phyloP scores from a whole-genome alignment of 2,329 filamentous ascomycete genomes.

The Xylariales sp. region DNA sequence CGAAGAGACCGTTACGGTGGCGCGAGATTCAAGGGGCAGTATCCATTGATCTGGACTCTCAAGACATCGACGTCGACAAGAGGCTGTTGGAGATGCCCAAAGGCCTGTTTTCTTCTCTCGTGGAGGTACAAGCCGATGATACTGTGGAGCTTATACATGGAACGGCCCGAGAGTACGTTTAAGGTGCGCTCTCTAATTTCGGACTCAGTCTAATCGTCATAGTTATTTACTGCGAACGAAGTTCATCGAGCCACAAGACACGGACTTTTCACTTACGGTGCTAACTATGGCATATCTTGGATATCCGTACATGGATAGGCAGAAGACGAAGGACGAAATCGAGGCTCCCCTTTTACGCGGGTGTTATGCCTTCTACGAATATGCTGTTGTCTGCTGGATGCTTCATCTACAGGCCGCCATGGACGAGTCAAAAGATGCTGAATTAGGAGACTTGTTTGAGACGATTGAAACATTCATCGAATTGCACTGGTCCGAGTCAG shows the following conservation, averaged over 20 bases:
- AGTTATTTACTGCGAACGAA: constrained; percentile 12
- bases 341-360: constrained; percentile 14
- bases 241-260: constrained; percentile 8
- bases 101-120: constrained; percentile 28
- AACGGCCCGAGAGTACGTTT: constrained; percentile 26
- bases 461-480: not conserved
- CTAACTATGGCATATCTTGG: constrained; percentile 21
- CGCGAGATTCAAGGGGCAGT: constrained; percentile 29
- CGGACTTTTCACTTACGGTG: constrained; percentile 19
- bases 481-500: not conserved
- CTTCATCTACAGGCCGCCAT: constrained; percentile 18
- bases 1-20: constrained; percentile 28
- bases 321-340: constrained; percentile 10
- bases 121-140: constrained; percentile 20
- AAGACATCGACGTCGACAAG: constrained; percentile 20
- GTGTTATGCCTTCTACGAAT: constrained; percentile 24
- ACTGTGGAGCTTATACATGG: constrained; percentile 28
- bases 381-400: constrained; percentile 25
- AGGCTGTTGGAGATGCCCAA: constrained; percentile 19
- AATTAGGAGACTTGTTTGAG: not conserved
- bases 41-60: constrained; percentile 23
- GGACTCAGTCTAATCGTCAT: not conserved
- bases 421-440: not conserved
- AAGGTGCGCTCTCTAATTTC: not conserved
- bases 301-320: not conserved